These are phyloP conservation scores for Penicillium sp. DNA, from an alignment of 2,329 filamentous ascomycete species.

Conservation along the genomic window DNA sequence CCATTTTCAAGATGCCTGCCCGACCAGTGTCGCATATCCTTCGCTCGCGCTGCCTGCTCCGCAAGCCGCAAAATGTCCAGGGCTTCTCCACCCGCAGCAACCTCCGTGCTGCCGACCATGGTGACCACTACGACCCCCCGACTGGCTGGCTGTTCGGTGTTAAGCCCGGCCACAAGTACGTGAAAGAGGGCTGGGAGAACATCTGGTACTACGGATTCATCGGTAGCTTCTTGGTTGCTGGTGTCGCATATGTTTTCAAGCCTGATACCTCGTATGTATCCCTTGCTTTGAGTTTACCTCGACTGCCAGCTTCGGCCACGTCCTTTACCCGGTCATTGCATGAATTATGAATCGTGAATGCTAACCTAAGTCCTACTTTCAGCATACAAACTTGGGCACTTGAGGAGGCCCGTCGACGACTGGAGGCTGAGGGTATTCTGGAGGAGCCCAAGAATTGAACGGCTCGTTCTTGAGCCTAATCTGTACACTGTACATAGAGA, in stretches of 20 bases:
- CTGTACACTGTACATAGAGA: slow-evolving; percentile 47
- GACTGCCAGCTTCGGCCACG: background rate
- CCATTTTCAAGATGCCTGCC: slow-evolving; percentile 39
- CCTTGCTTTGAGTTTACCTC: background rate
- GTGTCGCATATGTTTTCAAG: slow-evolving; percentile 89
- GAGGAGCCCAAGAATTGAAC: slow-evolving; percentile 67
- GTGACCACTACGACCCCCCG: slow-evolving; percentile 83
- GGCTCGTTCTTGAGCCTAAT: slow-evolving; percentile 21
- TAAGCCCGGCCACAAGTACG: slow-evolving; percentile 90
- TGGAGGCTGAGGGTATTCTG: slow-evolving; percentile 94
- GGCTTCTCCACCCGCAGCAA: slow-evolving; percentile 44
- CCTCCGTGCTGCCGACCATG: slow-evolving; percentile 56
- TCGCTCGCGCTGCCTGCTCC: slow-evolving; percentile 41
- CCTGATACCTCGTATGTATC: slow-evolving; percentile 92
- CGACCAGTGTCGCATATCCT: slow-evolving; percentile 40
- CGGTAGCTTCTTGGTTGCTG: slow-evolving; percentile 70
- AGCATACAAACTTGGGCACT: slow-evolving; percentile 99
- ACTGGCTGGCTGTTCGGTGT: slow-evolving; percentile 91
- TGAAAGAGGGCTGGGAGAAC: slow-evolving; percentile 95
- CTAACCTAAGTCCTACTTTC: slow-evolving; percentile 30
- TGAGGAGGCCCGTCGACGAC: slow-evolving; percentile 89
- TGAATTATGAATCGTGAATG: background rate
- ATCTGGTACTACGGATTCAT: slow-evolving; percentile 83
- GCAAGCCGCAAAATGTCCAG: slow-evolving; percentile 35
- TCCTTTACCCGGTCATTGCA: background rate